Percentiles rank a stretch among this genome's conserved stretches.
These are phyloP conservation scores for Viola odorata DNA, from an alignment of 345 rosid species.

Conservation along the genomic window DNA sequence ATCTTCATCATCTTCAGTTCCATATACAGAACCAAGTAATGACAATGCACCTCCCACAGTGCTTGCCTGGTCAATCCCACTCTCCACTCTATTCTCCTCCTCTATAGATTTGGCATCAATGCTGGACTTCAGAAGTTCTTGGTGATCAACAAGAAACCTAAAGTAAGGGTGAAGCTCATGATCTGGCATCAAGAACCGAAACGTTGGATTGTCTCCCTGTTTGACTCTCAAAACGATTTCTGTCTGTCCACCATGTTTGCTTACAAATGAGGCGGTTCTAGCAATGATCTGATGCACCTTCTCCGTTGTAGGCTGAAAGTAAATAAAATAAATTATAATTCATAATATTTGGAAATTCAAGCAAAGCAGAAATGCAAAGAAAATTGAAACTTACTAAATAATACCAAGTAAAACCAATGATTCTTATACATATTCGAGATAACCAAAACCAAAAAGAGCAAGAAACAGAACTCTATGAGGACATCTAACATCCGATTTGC, in stretches of 20 bases:
- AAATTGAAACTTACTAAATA: constrained; percentile 19
- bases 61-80: constrained; percentile 27
- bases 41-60: constrained; percentile 62
- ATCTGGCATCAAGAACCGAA: constrained; percentile 93
- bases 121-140: constrained; percentile 46
- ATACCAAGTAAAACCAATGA: constrained; percentile 24
- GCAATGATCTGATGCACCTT: constrained; percentile 91
- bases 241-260: constrained; percentile 84
- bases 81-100: constrained; percentile 36
- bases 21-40: constrained; percentile 78
- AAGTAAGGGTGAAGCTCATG: constrained; percentile 74
- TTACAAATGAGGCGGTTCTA: constrained; percentile 75
- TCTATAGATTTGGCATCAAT: constrained; percentile 34
- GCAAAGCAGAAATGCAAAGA: constrained; percentile 1
- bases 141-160: constrained; percentile 81
- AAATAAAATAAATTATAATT: constrained; percentile 2
- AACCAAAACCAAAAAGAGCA: constrained; percentile 61
- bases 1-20: constrained; percentile 84
- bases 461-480: constrained; percentile 51
- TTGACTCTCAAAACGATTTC: constrained; percentile 95
- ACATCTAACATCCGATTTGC: constrained; percentile 51
- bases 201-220: constrained; percentile 91
- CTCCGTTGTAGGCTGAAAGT: constrained; percentile 84
- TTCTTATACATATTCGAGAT: constrained; percentile 37
- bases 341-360: constrained; percentile 25